Percentiles rank a stretch among this genome's conserved stretches.
Evolutionary conservation across 768 basidiomycete genomes (phyloP).

Genomic region (Russula sp.): DNA sequence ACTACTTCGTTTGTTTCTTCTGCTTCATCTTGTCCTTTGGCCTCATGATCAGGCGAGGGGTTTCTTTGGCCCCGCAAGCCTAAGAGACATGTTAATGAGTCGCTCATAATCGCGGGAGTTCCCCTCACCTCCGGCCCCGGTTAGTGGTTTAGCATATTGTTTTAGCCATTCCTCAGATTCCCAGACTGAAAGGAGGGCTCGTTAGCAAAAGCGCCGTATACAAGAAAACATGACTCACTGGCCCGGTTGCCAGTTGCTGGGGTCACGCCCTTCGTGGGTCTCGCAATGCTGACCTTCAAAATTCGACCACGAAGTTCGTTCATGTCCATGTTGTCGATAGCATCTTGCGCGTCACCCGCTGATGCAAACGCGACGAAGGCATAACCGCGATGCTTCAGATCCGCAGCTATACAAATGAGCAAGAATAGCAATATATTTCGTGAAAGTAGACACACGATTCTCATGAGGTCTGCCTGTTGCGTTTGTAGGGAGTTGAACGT

Average conservation of each 20-base stretch:
- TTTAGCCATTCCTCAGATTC: slow-evolving; percentile 93
- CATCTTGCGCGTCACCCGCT: slow-evolving; percentile 84
- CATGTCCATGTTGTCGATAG: slow-evolving; percentile 98
- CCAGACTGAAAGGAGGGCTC: slow-evolving; percentile 64
- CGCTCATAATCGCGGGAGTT: neutral
- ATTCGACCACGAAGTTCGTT: slow-evolving; percentile 80
- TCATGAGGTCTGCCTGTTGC: slow-evolving; percentile 65
- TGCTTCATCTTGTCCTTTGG: slow-evolving; percentile 32
- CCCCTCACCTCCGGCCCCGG: slow-evolving; percentile 64
- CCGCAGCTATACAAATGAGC: slow-evolving; percentile 42
- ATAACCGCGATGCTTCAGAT: slow-evolving; percentile 83
- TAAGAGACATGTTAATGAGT: slow-evolving; percentile 4
- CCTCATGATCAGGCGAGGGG: slow-evolving; percentile 31
- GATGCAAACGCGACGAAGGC: slow-evolving; percentile 87
- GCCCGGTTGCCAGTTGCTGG: slow-evolving; percentile 69
- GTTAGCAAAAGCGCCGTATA: slow-evolving; percentile 13
- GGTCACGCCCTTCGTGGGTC: slow-evolving; percentile 70
- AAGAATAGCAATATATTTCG: slow-evolving; percentile 1
- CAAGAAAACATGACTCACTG: slow-evolving; percentile 45
- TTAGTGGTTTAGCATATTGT: slow-evolving; percentile 74
- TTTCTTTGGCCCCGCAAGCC: slow-evolving; percentile 51
- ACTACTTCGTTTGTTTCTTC: slow-evolving; percentile 38
- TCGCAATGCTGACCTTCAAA: slow-evolving; percentile 80
- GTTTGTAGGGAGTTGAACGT: slow-evolving; percentile 84
- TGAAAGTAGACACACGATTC: slow-evolving; percentile 44